Percentiles rank a stretch among this genome's conserved stretches.
Evolutionary conservation across 192 early-diverging fungal species (phyloP).

Genomic region (Linnemannia schmuckeri): DNA sequence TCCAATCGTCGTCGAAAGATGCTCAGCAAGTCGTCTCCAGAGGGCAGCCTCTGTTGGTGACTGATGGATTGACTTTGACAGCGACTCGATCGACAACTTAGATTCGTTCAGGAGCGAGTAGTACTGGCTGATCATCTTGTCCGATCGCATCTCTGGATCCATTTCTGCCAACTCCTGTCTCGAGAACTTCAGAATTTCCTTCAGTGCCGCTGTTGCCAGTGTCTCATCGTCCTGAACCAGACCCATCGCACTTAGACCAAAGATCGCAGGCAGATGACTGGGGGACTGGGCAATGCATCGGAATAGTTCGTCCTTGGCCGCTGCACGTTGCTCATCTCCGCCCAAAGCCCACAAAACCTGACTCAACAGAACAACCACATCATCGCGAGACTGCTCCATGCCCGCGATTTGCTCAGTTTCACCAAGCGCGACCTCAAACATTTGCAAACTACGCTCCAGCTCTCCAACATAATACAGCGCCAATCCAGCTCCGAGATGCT

Average conservation of each 20-base stretch:
- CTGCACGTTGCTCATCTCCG: slow-evolving; percentile 76
- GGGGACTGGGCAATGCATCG: slow-evolving; percentile 69
- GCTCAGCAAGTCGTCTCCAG: slow-evolving; percentile 59
- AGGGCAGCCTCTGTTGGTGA: slow-evolving; percentile 51
- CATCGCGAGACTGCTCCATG: slow-evolving; percentile 66
- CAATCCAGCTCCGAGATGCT: slow-evolving; percentile 75
- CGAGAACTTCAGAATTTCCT: slow-evolving; percentile 73
- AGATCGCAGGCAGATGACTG: slow-evolving; percentile 72
- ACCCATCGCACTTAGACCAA: slow-evolving; percentile 78
- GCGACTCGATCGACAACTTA: slow-evolving; percentile 49
- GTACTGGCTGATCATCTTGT: slow-evolving; percentile 44
- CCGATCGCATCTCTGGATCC: slow-evolving; percentile 42
- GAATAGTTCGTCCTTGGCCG: slow-evolving; percentile 87
- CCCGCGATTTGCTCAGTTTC: slow-evolving; percentile 55
- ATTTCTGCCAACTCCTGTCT: slow-evolving; percentile 56
- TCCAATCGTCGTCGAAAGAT: slow-evolving; percentile 34
- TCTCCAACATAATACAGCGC: slow-evolving; percentile 81
- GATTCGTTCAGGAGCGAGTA: slow-evolving; percentile 37
- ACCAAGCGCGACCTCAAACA: slow-evolving; percentile 81
- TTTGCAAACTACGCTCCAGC: slow-evolving; percentile 74
- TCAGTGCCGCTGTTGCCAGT: slow-evolving; percentile 72
- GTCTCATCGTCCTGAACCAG: slow-evolving; percentile 72
- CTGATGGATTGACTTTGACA: slow-evolving; percentile 61
- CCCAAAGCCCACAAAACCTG: slow-evolving; percentile 94
- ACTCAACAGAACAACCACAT: slow-evolving; percentile 80